Percentiles rank a stretch among this genome's conserved stretches.
These are phyloP conservation scores for Chaetoceros muelleri DNA, from an alignment of 108 stramenopile genomes.

Conservation along the genomic window DNA sequence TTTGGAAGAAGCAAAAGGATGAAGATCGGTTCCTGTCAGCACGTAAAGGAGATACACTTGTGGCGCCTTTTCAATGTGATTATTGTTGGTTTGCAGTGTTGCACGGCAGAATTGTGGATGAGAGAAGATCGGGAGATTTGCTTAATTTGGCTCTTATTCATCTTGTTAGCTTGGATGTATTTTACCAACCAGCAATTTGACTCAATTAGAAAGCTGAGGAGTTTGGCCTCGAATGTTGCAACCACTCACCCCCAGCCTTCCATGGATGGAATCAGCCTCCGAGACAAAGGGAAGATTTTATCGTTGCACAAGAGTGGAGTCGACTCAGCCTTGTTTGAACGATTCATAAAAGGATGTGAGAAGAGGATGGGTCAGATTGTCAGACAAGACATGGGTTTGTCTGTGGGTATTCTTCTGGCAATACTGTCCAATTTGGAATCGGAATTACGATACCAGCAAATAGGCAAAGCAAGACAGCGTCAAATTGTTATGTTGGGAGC, in stretches of 20 bases:
- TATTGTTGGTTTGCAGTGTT: not conserved
- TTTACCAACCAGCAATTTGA: conserved; percentile 2
- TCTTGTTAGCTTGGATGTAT: not conserved
- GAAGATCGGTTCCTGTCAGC: not conserved
- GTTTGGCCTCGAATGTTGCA: not conserved
- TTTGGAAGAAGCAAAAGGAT: conserved; percentile 2
- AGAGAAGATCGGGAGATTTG: too few species aligned
- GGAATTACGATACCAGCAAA: not conserved
- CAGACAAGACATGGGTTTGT: not conserved
- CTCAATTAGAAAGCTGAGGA: conserved; percentile 3
- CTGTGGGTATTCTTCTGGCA: not conserved
- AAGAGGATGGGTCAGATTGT: not conserved
- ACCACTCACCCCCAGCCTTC: too few species aligned
- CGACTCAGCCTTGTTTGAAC: not conserved
- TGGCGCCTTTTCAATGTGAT: conserved; percentile 5
- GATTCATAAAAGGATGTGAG: not conserved
- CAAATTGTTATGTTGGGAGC: not conserved
- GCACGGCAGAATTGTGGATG: not conserved
- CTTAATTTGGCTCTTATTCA: not conserved
- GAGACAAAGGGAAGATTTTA: not conserved
- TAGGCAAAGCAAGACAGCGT: not conserved
- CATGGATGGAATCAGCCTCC: not conserved
- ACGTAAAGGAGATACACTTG: not conserved
- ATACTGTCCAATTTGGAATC: not conserved
- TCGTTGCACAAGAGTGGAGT: not conserved